Evolutionary conservation across 2,329 filamentous ascomycete species (phyloP).

Genomic region (Dactylellina cionopaga): DNA sequence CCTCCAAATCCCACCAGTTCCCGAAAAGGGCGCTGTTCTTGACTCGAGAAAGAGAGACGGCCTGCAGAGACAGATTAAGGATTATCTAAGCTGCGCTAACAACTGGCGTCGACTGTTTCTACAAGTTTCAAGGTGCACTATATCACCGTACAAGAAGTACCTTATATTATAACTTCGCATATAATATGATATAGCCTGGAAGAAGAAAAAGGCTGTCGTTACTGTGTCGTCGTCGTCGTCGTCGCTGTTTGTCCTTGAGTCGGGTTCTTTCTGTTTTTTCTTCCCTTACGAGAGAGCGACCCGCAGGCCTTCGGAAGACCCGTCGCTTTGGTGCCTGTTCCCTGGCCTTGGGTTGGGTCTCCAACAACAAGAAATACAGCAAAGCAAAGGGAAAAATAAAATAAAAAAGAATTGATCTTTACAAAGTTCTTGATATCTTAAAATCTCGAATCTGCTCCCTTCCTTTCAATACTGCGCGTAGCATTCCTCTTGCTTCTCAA

Average conservation of each 20-base stretch:
- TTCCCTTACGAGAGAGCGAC: slow-evolving; percentile 20
- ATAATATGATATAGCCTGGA: background rate
- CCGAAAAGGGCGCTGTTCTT: slow-evolving; percentile 14
- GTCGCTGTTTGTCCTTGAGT: background rate
- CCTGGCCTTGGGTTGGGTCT: slow-evolving; percentile 10
- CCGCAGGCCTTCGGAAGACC: slow-evolving; percentile 50
- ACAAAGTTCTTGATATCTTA: no score
- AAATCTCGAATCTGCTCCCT: no score
- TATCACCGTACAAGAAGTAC: no score
- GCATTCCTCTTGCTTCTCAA: no score
- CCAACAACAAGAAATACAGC: no score
- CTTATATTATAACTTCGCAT: slow-evolving; percentile 2
- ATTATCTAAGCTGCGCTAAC: slow-evolving; percentile 47
- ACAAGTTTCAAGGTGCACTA: no score
- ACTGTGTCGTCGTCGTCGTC: no score
- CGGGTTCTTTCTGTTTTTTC: no score
- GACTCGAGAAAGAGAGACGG: slow-evolving; percentile 15
- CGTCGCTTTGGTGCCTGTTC: slow-evolving; percentile 32
- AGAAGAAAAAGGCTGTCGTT: slow-evolving; percentile 6
- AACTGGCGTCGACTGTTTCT: no score
- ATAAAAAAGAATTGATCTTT: no score
- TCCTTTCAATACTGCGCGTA: no score
- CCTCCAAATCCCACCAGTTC: slow-evolving; percentile 31
- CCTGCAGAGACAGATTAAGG: slow-evolving; percentile 31
- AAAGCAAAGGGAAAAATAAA: no score